Evolutionary conservation across 2,329 filamentous ascomycete genomes (phyloP).

Genomic region (Sporothrix luriei): DNA sequence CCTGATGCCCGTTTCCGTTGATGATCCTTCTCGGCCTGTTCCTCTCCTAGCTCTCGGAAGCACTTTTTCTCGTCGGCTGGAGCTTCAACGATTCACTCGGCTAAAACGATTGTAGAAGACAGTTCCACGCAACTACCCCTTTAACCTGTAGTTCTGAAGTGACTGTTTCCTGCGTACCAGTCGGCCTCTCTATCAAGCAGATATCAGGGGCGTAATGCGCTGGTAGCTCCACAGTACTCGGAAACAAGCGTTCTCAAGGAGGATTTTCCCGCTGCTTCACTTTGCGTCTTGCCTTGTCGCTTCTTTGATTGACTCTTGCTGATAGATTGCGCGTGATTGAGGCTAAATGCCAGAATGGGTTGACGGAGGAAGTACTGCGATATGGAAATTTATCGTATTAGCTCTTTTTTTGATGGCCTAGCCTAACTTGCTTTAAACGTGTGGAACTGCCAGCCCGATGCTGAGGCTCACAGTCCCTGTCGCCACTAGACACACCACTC

Average conservation of each 20-base stretch:
- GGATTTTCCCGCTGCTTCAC: neutral
- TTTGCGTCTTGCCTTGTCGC: neutral
- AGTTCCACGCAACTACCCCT: neutral
- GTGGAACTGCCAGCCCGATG: neutral
- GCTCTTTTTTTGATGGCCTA: conserved; percentile 7
- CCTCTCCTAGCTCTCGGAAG: neutral
- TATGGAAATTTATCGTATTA: conserved; percentile 10
- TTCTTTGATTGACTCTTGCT: conserved; percentile 17
- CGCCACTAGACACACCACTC: conserved; percentile 27
- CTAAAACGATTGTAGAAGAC: conserved; percentile 3
- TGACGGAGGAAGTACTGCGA: neutral
- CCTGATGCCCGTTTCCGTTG: neutral
- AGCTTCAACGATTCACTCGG: neutral
- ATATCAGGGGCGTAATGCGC: conserved; percentile 11
- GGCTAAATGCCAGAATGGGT: conserved; percentile 25
- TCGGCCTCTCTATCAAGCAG: neutral
- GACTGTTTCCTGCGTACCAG: conserved; percentile 2
- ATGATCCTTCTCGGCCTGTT: neutral
- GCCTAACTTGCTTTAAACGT: neutral
- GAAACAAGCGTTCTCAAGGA: neutral
- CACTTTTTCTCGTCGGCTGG: neutral
- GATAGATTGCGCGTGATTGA: conserved; percentile 22
- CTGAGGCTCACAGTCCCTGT: conserved; percentile 5
- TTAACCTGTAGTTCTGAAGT: neutral
- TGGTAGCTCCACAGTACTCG: neutral